These are phyloP conservation scores for Pyracantha coccinea DNA, from an alignment of 331 rosid genomes.

Conservation along the genomic window DNA sequence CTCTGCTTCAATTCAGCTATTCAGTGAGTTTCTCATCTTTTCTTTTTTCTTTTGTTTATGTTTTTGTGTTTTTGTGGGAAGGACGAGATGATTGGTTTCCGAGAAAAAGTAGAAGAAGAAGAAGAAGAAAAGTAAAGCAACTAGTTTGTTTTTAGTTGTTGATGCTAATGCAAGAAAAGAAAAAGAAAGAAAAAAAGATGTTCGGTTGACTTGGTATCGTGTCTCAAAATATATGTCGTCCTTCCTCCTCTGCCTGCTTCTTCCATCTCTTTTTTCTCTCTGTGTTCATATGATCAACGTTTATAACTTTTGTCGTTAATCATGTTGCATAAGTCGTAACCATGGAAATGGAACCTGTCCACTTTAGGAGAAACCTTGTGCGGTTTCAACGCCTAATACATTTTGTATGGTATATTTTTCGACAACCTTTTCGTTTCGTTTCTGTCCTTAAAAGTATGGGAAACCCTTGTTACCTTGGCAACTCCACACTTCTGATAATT, in stretches of 20 bases:
- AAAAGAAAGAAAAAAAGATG: too few species aligned
- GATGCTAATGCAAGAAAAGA: too few species aligned
- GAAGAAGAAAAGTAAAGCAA: neutral
- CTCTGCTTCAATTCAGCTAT: slow-evolving; percentile 18
- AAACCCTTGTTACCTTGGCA: neutral
- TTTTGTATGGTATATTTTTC: neutral
- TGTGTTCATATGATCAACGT: neutral
- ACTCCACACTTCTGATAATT: neutral
- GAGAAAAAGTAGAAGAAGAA: slow-evolving; percentile 25
- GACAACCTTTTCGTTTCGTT: neutral
- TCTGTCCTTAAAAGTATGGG: neutral
- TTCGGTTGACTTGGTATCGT: neutral
- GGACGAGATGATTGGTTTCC: slow-evolving; percentile 8
- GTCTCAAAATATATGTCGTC: neutral
- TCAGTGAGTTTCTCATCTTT: neutral
- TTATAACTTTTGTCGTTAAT: too few species aligned
- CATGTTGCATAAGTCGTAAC: too few species aligned
- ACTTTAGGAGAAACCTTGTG: neutral
- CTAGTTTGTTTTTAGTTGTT: neutral
- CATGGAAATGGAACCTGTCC: too few species aligned
- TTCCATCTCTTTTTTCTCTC: neutral
- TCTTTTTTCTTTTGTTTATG: too few species aligned
- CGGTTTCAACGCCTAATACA: neutral
- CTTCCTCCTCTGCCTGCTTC: neutral
- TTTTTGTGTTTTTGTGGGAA: neutral